phyloP scores from a whole-genome alignment of 768 basidiomycete genomes.

The Auriculariales sp. region DNA sequence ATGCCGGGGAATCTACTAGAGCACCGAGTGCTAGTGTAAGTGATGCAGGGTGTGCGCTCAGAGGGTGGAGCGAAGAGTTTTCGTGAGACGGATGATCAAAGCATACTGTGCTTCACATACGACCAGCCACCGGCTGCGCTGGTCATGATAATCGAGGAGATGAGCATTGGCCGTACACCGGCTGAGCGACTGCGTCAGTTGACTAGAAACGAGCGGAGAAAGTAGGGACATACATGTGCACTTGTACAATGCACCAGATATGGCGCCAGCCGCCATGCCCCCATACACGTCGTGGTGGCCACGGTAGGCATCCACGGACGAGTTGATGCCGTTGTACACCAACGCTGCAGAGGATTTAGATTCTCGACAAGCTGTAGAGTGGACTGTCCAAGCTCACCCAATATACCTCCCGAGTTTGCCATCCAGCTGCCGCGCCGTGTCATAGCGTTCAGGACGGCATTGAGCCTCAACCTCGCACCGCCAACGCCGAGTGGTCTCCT shows the following conservation, averaged over 20 bases:
- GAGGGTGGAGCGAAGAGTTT: too few species aligned
- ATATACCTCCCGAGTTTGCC: conserved; percentile 94
- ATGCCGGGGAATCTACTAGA: too few species aligned
- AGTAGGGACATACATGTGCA: conserved; percentile 61
- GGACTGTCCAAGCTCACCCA: conserved; percentile 51
- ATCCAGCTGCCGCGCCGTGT: conserved; percentile 95
- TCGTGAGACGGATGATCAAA: conserved; percentile 24
- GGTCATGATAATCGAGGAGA: conserved; percentile 80
- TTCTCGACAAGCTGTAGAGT: conserved; percentile 25
- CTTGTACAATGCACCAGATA: conserved; percentile 86
- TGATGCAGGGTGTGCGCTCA: too few species aligned
- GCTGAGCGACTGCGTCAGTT: conserved; percentile 39
- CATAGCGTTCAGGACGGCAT: conserved; percentile 91
- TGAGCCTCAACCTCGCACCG: conserved; percentile 81
- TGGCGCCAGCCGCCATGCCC: conserved; percentile 81
- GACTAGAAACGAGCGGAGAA: conserved; percentile 16
- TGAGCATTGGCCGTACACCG: conserved; percentile 79
- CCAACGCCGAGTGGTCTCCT: conserved; percentile 74
- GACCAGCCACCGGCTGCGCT: conserved; percentile 89
- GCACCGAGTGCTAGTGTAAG: too few species aligned
- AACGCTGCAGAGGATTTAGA: conserved; percentile 46
- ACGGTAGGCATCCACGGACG: conserved; percentile 74
- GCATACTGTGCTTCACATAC: conserved; percentile 49
- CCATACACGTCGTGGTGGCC: conserved; percentile 86
- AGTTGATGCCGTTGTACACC: conserved; percentile 93